These are phyloP conservation scores for Leishmania gerbilli DNA, from an alignment of 208 protist species.

Conservation along the genomic window DNA sequence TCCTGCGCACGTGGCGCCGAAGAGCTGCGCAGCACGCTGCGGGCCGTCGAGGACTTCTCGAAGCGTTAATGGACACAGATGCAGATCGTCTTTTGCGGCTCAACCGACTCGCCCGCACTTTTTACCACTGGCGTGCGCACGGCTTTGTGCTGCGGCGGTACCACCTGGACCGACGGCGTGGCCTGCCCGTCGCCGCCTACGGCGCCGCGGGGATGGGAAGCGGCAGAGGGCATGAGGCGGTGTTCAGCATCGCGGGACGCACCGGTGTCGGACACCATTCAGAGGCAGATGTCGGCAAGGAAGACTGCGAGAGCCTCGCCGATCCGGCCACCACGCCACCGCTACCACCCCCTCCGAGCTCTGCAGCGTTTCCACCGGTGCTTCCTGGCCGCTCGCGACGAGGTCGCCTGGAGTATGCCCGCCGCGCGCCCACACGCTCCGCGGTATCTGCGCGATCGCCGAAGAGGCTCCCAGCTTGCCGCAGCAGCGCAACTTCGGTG, in stretches of 20 bases:
- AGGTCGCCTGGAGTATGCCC: not conserved
- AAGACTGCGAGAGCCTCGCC: not conserved
- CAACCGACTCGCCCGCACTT: slow-evolving; percentile 19
- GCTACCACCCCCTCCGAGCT: not conserved
- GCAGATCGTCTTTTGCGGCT: slow-evolving; percentile 10
- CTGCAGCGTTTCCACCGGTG: not conserved
- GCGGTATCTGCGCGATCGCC: not conserved
- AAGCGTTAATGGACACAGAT: not conserved
- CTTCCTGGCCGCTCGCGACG: not conserved
- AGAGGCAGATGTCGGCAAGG: not conserved
- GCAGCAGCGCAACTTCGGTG: not conserved
- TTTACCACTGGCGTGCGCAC: slow-evolving; percentile 39
- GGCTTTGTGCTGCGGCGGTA: slow-evolving; percentile 17
- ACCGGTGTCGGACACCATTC: not conserved
- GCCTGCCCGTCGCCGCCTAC: not conserved
- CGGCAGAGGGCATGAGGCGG: too few relatives aligned
- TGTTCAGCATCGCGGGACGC: not conserved
- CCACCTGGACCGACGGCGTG: slow-evolving; percentile 28
- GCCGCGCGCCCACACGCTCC: not conserved
- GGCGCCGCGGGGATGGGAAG: not conserved
- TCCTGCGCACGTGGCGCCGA: slow-evolving; percentile 29
- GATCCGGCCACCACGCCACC: not conserved
- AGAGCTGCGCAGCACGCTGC: slow-evolving; percentile 14
- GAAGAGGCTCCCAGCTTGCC: not conserved
- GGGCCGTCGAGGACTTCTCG: not conserved